Base-by-base conservation (phyloP, 2,329 filamentous ascomycete species). In the Curvularia spicifera region DNA sequence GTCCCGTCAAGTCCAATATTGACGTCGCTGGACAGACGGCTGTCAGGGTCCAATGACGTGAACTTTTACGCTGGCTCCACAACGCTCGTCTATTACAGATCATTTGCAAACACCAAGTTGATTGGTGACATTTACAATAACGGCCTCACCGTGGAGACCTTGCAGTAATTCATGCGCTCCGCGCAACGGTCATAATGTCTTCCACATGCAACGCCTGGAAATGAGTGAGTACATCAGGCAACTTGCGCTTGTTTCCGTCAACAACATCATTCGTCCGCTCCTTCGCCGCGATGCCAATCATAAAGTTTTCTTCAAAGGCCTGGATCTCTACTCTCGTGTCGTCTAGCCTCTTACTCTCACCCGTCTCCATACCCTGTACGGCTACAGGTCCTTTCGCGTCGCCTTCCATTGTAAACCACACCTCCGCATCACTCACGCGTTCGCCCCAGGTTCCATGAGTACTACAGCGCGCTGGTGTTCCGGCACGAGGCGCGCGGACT, bases 251-350 rank as follows among this genome's bases (percentile, higher is more conserved):
- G 9, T 57, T 80, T 5, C 59, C 55, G 45, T 56, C 42, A 15
- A 51, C 43, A 2, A 9, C 47, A 9, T 35, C 5, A 48, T 56
- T 46, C 7, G 51, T 53, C 45, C 65, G 58, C n/a, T 70, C 70
- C 59, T 71, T 76, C 10, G 67, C 81, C 5, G 85, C 85, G 31
- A 84, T 84, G 0, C 84, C 83, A 64, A 89, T 77, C 73, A 89
- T 82, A 66, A 83, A 88, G 53, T 85, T 79, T 58, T 82, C 77
- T 61, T 85, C 85, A 68, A 85, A 87, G 0, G 84, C 81, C 55
- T 84, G 80, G 18, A 88, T 80, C 68, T 86, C 84, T 64, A 88
- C 78, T 48, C 80, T 76, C 20, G 87, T 84, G 63, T 86, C 81
- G 4, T 80, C 70, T 50, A 87, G 77, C 10, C 46, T 57, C 18